Evolutionary conservation across 2,329 filamentous ascomycete species (phyloP).

Genomic region (Paraphoma sp.): DNA sequence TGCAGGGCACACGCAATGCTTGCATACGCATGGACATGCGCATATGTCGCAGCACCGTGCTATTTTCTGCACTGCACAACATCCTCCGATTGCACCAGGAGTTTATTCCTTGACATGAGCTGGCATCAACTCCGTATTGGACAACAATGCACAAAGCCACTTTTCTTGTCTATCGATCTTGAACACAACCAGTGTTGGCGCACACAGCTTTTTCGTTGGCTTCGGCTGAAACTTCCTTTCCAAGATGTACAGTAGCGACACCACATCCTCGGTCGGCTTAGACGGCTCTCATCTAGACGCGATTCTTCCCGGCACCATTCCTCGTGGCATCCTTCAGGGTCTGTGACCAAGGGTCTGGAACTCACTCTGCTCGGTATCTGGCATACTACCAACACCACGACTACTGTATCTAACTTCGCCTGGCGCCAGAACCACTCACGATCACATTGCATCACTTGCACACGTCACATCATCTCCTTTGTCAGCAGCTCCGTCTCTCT

Average conservation of each 20-base stretch:
- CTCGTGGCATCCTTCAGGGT: background rate
- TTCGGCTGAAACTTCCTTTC: background rate
- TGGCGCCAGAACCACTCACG: too few species aligned
- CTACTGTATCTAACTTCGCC: background rate
- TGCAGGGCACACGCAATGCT: background rate
- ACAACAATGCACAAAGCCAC: background rate
- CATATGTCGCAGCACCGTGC: background rate
- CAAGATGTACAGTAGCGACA: background rate
- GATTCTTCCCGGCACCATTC: background rate
- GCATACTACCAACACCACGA: conserved; percentile 4
- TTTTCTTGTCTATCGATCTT: background rate
- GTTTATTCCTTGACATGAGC: background rate
- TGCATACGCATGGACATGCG: too few species aligned
- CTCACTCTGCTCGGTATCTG: conserved; percentile 11
- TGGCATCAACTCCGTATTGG: background rate
- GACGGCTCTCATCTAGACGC: background rate
- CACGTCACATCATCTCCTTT: background rate
- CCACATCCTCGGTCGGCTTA: background rate
- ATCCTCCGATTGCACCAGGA: background rate
- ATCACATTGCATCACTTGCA: too few species aligned
- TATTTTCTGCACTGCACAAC: background rate
- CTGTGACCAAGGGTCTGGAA: background rate
- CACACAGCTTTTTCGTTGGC: background rate
- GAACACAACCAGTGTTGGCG: background rate
- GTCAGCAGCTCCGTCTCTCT: conserved; percentile 2